Evolutionary conservation across 768 basidiomycete genomes (phyloP), one percentile per base, ranked within the genome.

Genomic region (Fomitopsis serialis): DNA sequence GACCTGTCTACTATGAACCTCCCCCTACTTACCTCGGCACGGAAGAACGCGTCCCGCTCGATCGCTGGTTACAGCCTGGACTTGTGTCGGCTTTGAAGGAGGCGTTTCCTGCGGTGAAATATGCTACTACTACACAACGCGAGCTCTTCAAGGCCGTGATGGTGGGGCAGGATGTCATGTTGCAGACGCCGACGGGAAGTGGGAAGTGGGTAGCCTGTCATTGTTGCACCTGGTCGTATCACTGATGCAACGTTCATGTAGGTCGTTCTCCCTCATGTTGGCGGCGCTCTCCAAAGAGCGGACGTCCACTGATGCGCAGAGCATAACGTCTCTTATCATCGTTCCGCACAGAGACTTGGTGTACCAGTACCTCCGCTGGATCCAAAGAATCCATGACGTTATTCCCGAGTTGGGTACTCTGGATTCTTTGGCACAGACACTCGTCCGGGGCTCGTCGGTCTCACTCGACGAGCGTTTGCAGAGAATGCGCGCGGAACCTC

Each of bases 331-430:
- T 12, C 71, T 89, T 36, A 68, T 88, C 19, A 70, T 90, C 36
- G 85, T 88, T 8, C 88, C 88, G 10, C 88, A 90, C 65, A 74
- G 80, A 40, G 87, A 89, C 63, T 71, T 90, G 59, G 88, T 82
- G 3, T 75, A 77, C 58, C 88, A 90, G 64, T 74, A 84, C 48
- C 65, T 75, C 45, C 74, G 81, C 48, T 90, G 88, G 88, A 77
- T 86, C 36, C 69, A 82, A 56, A 71, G 72, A 46, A 73, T 87
- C 11, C 72, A 69, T 37, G 48, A 48, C 15, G 43, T 47, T 68
- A 48, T 61, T 52, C 50, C 52, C 6, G 42, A 47, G 2, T 42
- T 40, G 32, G 48, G 66, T 29, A 60, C 70, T 15, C 64, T 83
- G 45, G 54, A 68, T 2, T 71, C 72, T 4, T 68, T 85, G 32